A percentile compares a stretch with the other conserved stretches of the same genome.
Evolutionary conservation across 176 grass and related monocot species (phyloP).

Genomic region (Miscanthus lutarioriparius): DNA sequence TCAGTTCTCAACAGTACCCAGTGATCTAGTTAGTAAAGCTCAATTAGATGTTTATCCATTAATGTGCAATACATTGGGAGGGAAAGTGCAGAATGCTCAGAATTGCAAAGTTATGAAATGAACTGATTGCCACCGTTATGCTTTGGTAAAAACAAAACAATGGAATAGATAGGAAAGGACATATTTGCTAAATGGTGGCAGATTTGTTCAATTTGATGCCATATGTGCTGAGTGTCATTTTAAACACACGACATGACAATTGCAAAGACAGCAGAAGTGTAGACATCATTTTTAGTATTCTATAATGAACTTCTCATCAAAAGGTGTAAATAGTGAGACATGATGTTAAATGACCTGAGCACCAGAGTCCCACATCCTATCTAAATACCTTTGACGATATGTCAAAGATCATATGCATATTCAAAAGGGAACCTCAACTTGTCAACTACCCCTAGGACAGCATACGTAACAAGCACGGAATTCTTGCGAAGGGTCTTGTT

Average conservation of each 20-base stretch:
- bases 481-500: constrained; percentile 28
- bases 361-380: background rate
- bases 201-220: background rate
- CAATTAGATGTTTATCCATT: background rate
- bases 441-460: background rate
- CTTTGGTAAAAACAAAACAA: background rate
- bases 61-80: background rate
- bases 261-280: background rate
- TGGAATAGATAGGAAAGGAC: background rate
- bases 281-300: background rate
- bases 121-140: background rate
- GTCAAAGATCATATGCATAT: constrained; percentile 24
- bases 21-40: background rate
- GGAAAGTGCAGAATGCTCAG: background rate
- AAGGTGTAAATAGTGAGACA: background rate
- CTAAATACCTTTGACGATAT: background rate
- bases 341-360: constrained; percentile 3
- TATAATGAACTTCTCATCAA: constrained; percentile 20
- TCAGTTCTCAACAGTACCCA: background rate
- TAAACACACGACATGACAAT: constrained; percentile 23
- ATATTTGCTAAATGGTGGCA: background rate
- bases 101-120: background rate
- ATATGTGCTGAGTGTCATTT: background rate
- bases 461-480: constrained; percentile 14
- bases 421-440: background rate